Base-by-base conservation (phyloP, 1,284 basidiomycete genomes). In the Termitomyces sp. region DNA sequence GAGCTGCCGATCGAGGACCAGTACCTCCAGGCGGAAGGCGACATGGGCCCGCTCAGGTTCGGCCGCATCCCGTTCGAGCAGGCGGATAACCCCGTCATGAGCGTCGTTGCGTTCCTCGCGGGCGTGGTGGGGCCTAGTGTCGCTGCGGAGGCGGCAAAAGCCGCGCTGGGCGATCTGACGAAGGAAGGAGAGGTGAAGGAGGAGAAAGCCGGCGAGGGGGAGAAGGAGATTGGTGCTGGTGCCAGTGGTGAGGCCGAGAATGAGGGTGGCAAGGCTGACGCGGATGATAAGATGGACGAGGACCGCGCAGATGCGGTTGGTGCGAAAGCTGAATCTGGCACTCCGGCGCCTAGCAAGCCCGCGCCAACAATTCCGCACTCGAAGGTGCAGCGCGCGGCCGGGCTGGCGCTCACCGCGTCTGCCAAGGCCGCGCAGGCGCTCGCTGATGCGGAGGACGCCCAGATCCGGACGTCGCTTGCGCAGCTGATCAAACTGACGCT, bases 71-170 rank as follows among this genome's bases (percentile, higher is more conserved):
- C 96, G 0, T 97, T 98, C 66, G 89, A 94, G 59, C 90, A 94
- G 65, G 85, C 91, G 1, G 97, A 98, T 65, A 99, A 99, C 67
- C 96, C 96, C 0, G 93, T 99, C 31, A 94, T 99, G 93, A 94
- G 91, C 68, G 95, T 99, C 21, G 94, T 99, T 11, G 92, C 96
- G 1, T 98, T 98, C 75, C 77, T 99, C 43, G 94, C 96, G 13
- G 89, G 89, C 14, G 93, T 96, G 1, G 91, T 99, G 5, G 87
- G 85, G 14, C 93, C 94, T 0, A 87, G 88, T 1, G 89, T 97
- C 4, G 96, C 95, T 0, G 90, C 93, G 0, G 93, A 95, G 52
- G 95, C 93, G 0, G 94, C 96, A 8, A 95, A 95, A 68, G 87
- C 87, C 5, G 93, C 93, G 0, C 72, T 98, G 44, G 90, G 86